These are phyloP conservation scores for Galerina sulciceps DNA, from an alignment of 768 basidiomycete species.

Conservation along the genomic window DNA sequence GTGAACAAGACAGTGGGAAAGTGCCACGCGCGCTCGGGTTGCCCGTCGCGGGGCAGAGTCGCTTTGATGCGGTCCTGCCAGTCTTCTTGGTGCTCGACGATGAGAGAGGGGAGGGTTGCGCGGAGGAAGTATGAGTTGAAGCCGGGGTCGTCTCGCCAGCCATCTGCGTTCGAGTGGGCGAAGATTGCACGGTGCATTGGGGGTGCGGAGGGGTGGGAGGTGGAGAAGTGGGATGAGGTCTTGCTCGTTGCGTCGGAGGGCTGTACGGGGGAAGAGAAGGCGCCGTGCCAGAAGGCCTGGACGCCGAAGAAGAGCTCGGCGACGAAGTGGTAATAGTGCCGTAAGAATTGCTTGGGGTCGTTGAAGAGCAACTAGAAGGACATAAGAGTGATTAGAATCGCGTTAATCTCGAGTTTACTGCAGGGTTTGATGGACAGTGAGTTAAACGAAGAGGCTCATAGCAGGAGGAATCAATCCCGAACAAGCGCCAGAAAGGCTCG, in stretches of 20 bases:
- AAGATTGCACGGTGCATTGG: slow-evolving; percentile 74
- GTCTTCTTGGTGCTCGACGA: slow-evolving; percentile 70
- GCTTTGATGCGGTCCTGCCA: slow-evolving; percentile 65
- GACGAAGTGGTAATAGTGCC: slow-evolving; percentile 87
- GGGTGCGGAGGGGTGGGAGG: slow-evolving; percentile 41
- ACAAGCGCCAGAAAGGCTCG: not conserved
- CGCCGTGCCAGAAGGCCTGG: slow-evolving; percentile 75
- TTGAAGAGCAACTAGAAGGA: slow-evolving; percentile 57
- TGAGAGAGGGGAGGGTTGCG: slow-evolving; percentile 70
- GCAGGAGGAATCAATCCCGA: not conserved
- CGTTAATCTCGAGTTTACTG: not conserved
- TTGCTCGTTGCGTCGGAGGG: slow-evolving; percentile 8
- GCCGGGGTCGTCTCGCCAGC: slow-evolving; percentile 78
- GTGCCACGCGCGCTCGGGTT: slow-evolving; percentile 58
- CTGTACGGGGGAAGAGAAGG: slow-evolving; percentile 34
- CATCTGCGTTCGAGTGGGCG: slow-evolving; percentile 56
- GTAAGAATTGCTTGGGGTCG: slow-evolving; percentile 78
- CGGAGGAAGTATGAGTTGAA: slow-evolving; percentile 82
- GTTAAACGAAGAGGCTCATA: not conserved
- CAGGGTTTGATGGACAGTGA: not conserved
- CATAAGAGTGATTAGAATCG: not conserved
- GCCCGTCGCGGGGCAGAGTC: slow-evolving; percentile 26
- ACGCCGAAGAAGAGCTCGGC: slow-evolving; percentile 80
- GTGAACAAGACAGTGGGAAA: slow-evolving; percentile 72
- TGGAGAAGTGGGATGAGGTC: slow-evolving; percentile 18